These are phyloP conservation scores for Nicotiana obtusifolia DNA, from an alignment of 257 asterid species.

Conservation along the genomic window DNA sequence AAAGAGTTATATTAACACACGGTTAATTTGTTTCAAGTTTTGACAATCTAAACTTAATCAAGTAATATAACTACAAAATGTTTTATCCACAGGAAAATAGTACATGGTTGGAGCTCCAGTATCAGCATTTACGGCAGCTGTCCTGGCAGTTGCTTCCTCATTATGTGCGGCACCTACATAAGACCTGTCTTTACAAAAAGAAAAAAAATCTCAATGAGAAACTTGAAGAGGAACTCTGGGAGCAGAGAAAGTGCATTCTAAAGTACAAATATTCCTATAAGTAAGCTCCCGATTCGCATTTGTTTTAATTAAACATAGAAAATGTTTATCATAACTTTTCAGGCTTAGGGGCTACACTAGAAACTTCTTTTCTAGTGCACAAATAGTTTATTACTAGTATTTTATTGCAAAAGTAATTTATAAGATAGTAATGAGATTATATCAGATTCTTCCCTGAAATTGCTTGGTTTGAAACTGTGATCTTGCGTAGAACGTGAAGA, in stretches of 20 bases:
- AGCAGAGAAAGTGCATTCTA: neutral
- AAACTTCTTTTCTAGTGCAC: neutral
- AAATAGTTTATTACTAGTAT: too few species aligned
- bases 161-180: slow-evolving; percentile 50
- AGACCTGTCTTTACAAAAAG: slow-evolving; percentile 39
- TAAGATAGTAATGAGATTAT: neutral
- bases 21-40: neutral
- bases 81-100: slow-evolving; percentile 16
- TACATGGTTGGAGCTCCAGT: slow-evolving; percentile 79
- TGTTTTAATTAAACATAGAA: neutral
- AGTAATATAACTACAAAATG: slow-evolving; percentile 11
- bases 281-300: neutral
- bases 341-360: neutral
- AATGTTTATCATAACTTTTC: neutral
- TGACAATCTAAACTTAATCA: neutral
- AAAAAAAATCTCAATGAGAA: neutral
- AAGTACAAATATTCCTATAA: neutral
- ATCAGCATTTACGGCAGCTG: slow-evolving; percentile 54
- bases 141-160: slow-evolving; percentile 76
- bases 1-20: neutral
- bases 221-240: neutral
- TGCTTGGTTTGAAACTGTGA: neutral
- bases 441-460: neutral
- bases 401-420: neutral
- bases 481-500: neutral